Evolutionary conservation across 768 basidiomycete species (phyloP).

Genomic region (Heimioporus sp.): DNA sequence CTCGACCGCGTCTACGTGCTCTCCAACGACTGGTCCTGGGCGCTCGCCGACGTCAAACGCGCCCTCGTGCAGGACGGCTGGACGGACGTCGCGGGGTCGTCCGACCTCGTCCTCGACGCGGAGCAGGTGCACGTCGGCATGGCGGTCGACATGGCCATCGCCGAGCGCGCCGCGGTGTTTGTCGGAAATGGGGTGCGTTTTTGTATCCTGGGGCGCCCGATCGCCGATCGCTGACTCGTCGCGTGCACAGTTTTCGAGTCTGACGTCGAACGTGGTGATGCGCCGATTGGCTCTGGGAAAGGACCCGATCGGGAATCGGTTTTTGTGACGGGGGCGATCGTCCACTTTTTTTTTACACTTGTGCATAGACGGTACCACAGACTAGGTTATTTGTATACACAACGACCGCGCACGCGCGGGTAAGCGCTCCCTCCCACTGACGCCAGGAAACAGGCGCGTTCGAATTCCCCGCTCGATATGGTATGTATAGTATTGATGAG

Average conservation of each 20-base stretch:
- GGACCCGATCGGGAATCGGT: conserved; percentile 36
- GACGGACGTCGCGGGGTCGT: conserved; percentile 43
- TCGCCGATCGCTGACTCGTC: too few relatives aligned
- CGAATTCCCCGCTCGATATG: too few relatives aligned
- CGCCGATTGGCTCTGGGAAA: conserved; percentile 44
- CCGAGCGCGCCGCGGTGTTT: conserved; percentile 55
- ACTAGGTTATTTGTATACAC: too few relatives aligned
- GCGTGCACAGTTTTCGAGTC: conserved; percentile 48
- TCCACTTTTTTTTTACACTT: too few relatives aligned
- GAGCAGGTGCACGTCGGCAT: conserved; percentile 48
- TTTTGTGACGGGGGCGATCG: conserved; percentile 30
- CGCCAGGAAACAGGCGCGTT: too few relatives aligned
- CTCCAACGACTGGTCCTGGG: conserved; percentile 50
- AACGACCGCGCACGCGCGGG: too few relatives aligned
- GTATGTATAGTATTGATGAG: too few relatives aligned
- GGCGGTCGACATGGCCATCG: conserved; percentile 62
- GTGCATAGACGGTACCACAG: too few relatives aligned
- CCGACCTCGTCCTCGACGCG: conserved; percentile 40
- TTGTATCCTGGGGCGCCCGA: too few relatives aligned
- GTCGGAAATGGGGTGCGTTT: conserved; percentile 61
- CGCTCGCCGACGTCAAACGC: conserved; percentile 36
- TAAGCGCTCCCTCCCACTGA: too few relatives aligned
- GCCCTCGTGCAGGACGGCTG: conserved; percentile 48
- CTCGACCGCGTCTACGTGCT: conserved; percentile 44
- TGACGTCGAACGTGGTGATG: conserved; percentile 51